Percentiles rank a stretch among this genome's conserved stretches.
These are phyloP conservation scores for Talaromyces sp. DNA, from an alignment of 2,329 filamentous ascomycete genomes.

Conservation along the genomic window DNA sequence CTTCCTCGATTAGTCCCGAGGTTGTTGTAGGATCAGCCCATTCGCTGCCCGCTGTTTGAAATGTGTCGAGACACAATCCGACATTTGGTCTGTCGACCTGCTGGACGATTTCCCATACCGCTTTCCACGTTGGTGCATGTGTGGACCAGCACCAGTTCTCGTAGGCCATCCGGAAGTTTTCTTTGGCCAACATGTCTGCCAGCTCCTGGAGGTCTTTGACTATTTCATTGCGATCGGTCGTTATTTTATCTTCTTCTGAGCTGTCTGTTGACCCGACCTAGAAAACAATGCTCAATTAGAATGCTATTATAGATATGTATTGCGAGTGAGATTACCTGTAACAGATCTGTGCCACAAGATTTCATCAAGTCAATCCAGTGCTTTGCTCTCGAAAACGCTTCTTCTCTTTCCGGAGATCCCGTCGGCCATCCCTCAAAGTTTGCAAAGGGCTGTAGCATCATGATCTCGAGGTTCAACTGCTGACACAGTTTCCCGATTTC, in stretches of 20 bases:
- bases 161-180: slow-evolving; percentile 65
- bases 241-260: slow-evolving; percentile 51
- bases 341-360: slow-evolving; percentile 65
- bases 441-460: slow-evolving; percentile 73
- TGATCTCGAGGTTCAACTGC: slow-evolving; percentile 57
- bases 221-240: slow-evolving; percentile 50
- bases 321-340: slow-evolving; percentile 54
- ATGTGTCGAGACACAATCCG: slow-evolving; percentile 74
- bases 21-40: slow-evolving; percentile 68
- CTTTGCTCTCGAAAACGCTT: slow-evolving; percentile 61
- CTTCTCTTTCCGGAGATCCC: slow-evolving; percentile 57
- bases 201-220: slow-evolving; percentile 63
- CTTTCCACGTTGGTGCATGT: slow-evolving; percentile 65
- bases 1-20: slow-evolving; percentile 58
- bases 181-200: slow-evolving; percentile 59
- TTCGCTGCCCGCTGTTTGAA: slow-evolving; percentile 71
- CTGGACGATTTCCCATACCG: slow-evolving; percentile 67
- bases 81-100: slow-evolving; percentile 64
- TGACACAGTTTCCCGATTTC: slow-evolving; percentile 57
- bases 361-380: slow-evolving; percentile 73
- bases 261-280: slow-evolving; percentile 65
- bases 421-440: slow-evolving; percentile 74
- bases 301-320: neutral
- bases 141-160: slow-evolving; percentile 84
- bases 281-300: neutral